Percentiles rank a stretch among this genome's conserved stretches.
phyloP scores from a whole-genome alignment of 805 yeast species.

The Wickerhamiella azyma region DNA sequence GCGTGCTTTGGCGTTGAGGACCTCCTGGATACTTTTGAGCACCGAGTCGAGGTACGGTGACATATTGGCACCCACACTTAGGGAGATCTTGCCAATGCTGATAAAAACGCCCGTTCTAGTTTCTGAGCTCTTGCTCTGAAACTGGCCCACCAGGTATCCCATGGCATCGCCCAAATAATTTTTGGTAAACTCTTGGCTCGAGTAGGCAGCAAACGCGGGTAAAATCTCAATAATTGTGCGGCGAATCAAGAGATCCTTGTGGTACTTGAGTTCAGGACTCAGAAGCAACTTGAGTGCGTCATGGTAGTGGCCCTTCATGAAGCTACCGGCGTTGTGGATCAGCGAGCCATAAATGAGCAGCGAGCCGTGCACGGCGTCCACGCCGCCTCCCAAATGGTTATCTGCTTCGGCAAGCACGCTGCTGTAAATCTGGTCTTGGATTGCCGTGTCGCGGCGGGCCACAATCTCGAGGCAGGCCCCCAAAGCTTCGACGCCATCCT shows the following conservation, averaged over 20 bases:
- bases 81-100: constrained; percentile 74
- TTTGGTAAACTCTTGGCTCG: constrained; percentile 60
- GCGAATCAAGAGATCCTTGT: constrained; percentile 59
- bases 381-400: constrained; percentile 28
- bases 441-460: constrained; percentile 57
- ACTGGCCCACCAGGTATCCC: constrained; percentile 60
- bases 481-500: constrained; percentile 72
- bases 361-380: constrained; percentile 81
- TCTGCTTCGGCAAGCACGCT: constrained; percentile 57
- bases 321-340: constrained; percentile 55
- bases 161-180: constrained; percentile 69
- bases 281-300: constrained; percentile 65
- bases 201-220: constrained; percentile 70
- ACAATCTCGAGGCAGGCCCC: constrained; percentile 68
- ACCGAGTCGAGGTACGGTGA: constrained; percentile 80
- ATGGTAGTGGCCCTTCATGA: constrained; percentile 57
- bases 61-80: constrained; percentile 65
- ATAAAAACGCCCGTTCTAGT: constrained; percentile 66
- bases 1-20: constrained; percentile 43
- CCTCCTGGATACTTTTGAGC: constrained; percentile 71
- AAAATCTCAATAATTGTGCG: constrained; percentile 73
- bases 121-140: constrained; percentile 46
- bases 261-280: constrained; percentile 45
- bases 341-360: constrained; percentile 70
- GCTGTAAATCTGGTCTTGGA: constrained; percentile 64